phyloP scores from a whole-genome alignment of 495 filamentous ascomycete genomes.

The Podospora fimiseda region DNA sequence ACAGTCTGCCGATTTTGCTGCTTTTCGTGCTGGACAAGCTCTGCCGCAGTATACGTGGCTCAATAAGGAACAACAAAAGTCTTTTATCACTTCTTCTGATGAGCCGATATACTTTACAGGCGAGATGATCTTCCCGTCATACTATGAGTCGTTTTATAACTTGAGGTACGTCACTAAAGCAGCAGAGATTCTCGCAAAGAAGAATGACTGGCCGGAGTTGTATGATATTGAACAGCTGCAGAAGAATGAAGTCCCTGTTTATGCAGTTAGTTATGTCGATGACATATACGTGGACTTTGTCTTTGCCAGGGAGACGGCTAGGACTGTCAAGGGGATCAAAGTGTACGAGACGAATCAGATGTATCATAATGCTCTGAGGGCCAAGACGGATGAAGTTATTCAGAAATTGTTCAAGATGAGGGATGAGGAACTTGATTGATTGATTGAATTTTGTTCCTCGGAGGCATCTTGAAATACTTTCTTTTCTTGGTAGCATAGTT shows the following conservation, averaged over 20 bases:
- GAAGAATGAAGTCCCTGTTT: constrained; percentile 80
- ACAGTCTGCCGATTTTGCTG: background rate
- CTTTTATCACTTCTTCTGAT: background rate
- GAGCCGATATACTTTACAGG: constrained; percentile 76
- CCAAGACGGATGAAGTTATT: constrained; percentile 66
- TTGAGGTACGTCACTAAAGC: constrained; percentile 56
- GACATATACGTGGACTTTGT: constrained; percentile 93
- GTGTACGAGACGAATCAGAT: constrained; percentile 77
- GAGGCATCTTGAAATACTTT: no score
- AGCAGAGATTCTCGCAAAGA: constrained; percentile 63
- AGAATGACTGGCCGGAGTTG: constrained; percentile 61
- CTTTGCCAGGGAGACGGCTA: constrained; percentile 63
- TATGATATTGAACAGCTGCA: constrained; percentile 69
- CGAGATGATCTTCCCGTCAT: constrained; percentile 83
- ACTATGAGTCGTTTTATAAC: constrained; percentile 71
- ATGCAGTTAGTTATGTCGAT: constrained; percentile 75
- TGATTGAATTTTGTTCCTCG: background rate
- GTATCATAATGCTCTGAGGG: constrained; percentile 77
- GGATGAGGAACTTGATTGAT: constrained; percentile 60
- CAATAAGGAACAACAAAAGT: background rate
- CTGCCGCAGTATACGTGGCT: background rate
- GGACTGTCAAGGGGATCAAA: constrained; percentile 68
- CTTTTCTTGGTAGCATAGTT: no score
- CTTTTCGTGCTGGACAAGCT: background rate
- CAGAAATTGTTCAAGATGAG: constrained; percentile 62